These are phyloP conservation scores for Hysterium pulicare DNA, from an alignment of 2,329 filamentous ascomycete species.

Conservation along the genomic window DNA sequence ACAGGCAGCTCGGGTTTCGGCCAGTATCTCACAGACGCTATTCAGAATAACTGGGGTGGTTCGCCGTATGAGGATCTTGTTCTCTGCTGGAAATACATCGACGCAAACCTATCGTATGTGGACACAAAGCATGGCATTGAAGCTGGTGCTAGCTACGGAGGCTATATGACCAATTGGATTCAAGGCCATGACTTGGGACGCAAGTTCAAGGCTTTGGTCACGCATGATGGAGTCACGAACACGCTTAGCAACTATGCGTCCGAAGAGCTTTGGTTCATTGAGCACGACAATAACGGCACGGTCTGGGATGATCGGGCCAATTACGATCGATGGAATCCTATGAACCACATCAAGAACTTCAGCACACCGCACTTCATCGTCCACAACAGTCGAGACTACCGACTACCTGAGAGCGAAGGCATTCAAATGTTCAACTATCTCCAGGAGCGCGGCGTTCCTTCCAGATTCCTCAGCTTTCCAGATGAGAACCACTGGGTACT, in stretches of 20 bases:
- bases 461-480: slow-evolving; percentile 75
- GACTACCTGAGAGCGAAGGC: slow-evolving; percentile 80
- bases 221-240: slow-evolving; percentile 81
- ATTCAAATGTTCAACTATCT: slow-evolving; percentile 81
- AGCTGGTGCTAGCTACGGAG: slow-evolving; percentile 58
- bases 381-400: slow-evolving; percentile 87
- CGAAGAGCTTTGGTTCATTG: slow-evolving; percentile 52
- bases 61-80: slow-evolving; percentile 80
- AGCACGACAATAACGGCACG: slow-evolving; percentile 42
- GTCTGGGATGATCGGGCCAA: slow-evolving; percentile 37
- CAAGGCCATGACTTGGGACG: slow-evolving; percentile 79
- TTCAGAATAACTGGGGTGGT: slow-evolving; percentile 80
- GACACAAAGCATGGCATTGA: slow-evolving; percentile 70
- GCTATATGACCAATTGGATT: slow-evolving; percentile 68
- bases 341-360: slow-evolving; percentile 64
- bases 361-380: slow-evolving; percentile 83
- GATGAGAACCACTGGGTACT: slow-evolving; percentile 80
- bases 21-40: slow-evolving; percentile 71
- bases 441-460: slow-evolving; percentile 71
- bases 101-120: slow-evolving; percentile 61
- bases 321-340: slow-evolving; percentile 58
- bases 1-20: slow-evolving; percentile 85
- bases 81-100: slow-evolving; percentile 72
- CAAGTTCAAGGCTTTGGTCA: slow-evolving; percentile 83
- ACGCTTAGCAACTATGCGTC: slow-evolving; percentile 43